phyloP scores from a whole-genome alignment of 129 eudicot genomes.

The Escallonia herrerae region DNA sequence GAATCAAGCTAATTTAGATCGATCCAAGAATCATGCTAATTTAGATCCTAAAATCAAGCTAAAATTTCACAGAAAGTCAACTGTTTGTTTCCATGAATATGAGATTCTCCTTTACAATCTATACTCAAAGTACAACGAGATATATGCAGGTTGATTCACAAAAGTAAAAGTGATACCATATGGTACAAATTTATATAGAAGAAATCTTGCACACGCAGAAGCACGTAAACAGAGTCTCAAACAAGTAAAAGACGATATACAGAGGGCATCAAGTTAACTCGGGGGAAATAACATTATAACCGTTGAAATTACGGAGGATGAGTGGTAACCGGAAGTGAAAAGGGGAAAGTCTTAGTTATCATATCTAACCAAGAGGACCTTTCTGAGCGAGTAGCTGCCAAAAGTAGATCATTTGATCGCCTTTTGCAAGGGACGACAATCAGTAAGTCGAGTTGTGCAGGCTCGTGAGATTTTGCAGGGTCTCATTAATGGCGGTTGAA shows the following conservation, averaged over 20 bases:
- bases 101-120: no score
- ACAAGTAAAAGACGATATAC: not conserved
- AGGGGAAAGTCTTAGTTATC: slow-evolving; percentile 38
- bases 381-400: slow-evolving; percentile 94
- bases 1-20: no score
- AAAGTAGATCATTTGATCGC: slow-evolving; percentile 65
- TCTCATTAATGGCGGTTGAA: not conserved
- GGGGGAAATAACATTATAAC: not conserved
- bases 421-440: not conserved
- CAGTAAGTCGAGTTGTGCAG: not conserved
- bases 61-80: no score
- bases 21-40: no score
- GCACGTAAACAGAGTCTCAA: not conserved
- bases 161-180: not conserved
- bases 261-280: no score
- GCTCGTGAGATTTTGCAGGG: not conserved
- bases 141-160: no score
- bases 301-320: not conserved
- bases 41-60: no score
- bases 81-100: no score
- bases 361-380: slow-evolving; percentile 97
- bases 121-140: no score
- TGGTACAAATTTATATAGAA: not conserved
- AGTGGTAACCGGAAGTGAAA: not conserved
- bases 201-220: not conserved